Base-by-base conservation (phyloP, 768 basidiomycete species). In the Boletales sp. region DNA sequence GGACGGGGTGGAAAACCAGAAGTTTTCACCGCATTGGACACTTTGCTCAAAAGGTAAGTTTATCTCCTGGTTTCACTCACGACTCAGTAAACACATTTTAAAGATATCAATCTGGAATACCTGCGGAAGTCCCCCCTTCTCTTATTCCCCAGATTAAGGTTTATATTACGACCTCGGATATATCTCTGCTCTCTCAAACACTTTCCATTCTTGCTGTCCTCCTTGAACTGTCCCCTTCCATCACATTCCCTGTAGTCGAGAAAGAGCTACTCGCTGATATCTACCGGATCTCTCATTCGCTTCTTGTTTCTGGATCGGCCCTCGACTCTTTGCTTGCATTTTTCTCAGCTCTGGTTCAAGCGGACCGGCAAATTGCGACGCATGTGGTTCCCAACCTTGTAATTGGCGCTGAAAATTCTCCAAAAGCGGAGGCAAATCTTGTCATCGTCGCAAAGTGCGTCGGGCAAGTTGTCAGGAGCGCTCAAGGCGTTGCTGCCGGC, bases 371-470 rank as follows among this genome's bases (percentile, higher is more conserved):
- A 64, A 87, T 92, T 54, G 85, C 90, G 3, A 85, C 86, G 0
- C 87, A 91, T 56, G 71, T 94, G 14, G 84, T 94, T 9, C 87
- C 86, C 0, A 85, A 81, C 58, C 73, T 96, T 41, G 84, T 86
- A 19, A 75, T 78, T 32, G 66, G 79, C 0, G 76, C 82, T 3
- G 82, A 87, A 58, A 90, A 84, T 63, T 80, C 82, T 1, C 71
- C 78, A 0, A 85, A 79, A 56, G 62, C 68, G 0, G 83, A 86
- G 9, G 70, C 64, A 31, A 82, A 74, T 54, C 72, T 79, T 15
- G 68, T 76, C 4, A 95, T 93, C 55, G 86, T 92, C 13, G 90
- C 94, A 32, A 87, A 83, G 61, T 92, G 88, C 55, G 75, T 98
- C 14, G 93, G 89, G 0, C 83, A 86, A 49, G 83, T 95, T 52